Evolutionary conservation across 331 rosid species (phyloP).

Genomic region (Saraca asoca): DNA sequence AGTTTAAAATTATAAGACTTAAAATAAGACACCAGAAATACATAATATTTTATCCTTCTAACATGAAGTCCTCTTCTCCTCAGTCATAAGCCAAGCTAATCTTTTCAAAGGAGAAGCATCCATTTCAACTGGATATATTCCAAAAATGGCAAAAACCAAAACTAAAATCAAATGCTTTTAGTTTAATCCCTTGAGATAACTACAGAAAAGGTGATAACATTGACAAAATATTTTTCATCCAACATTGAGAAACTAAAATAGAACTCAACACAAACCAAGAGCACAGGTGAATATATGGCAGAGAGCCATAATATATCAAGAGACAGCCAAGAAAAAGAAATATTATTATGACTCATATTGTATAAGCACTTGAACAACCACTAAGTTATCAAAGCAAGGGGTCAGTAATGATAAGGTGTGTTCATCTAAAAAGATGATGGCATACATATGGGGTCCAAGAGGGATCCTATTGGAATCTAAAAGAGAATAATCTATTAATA

Average conservation of each 20-base stretch:
- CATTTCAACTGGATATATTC: conserved; percentile 20
- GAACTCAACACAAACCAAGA: conserved; percentile 9
- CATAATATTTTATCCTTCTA: neutral
- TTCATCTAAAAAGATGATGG: conserved; percentile 24
- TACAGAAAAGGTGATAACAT: neutral
- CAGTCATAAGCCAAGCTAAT: neutral
- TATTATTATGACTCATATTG: conserved; percentile 8
- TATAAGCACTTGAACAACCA: conserved; percentile 25
- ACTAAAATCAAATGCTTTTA: conserved; percentile 7
- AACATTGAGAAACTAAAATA: conserved; percentile 7
- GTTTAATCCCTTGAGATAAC: neutral
- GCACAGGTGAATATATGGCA: conserved; percentile 13
- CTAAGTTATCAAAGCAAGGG: conserved; percentile 3
- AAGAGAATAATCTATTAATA: conserved; percentile 18
- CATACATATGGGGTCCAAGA: conserved; percentile 18
- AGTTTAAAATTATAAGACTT: too few species aligned
- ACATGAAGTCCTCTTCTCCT: too few species aligned
- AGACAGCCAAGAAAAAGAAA: neutral
- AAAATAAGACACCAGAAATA: too few species aligned
- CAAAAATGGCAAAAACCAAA: neutral
- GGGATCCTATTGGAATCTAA: neutral
- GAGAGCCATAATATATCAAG: neutral
- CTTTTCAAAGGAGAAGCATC: conserved; percentile 5
- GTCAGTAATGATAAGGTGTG: neutral
- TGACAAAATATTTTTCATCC: too few species aligned